Evolutionary conservation across 768 basidiomycete genomes (phyloP).

Genomic region (Lentinula raphanica): DNA sequence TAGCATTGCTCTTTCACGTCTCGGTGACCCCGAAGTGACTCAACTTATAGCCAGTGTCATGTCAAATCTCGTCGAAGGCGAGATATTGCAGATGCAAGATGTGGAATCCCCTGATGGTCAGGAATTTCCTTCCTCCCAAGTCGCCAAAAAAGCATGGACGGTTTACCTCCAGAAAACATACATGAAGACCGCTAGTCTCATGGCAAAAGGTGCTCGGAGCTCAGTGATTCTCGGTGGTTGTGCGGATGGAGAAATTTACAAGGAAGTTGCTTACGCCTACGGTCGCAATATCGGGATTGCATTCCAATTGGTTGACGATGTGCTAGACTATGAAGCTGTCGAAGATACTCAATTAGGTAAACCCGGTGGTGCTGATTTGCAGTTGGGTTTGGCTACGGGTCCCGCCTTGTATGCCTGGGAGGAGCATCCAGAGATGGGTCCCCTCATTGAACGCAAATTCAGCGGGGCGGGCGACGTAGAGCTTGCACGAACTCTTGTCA

Average conservation of each 20-base stretch:
- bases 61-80: constrained; percentile 89
- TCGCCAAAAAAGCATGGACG: constrained; percentile 52
- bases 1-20: constrained; percentile 70
- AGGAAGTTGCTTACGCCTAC: constrained; percentile 95
- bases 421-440: constrained; percentile 84
- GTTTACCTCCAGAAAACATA: constrained; percentile 92
- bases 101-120: constrained; percentile 35
- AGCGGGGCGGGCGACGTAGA: constrained; percentile 82
- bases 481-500: constrained; percentile 66
- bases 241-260: constrained; percentile 78
- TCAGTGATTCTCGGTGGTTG: constrained; percentile 87
- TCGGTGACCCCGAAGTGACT: constrained; percentile 81
- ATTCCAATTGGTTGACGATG: constrained; percentile 97
- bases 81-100: constrained; percentile 78
- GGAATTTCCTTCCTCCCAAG: constrained; percentile 9
- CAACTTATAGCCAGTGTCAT: constrained; percentile 85
- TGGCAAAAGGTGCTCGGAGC: constrained; percentile 87
- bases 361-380: constrained; percentile 82
- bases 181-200: constrained; percentile 87
- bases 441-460: constrained; percentile 81
- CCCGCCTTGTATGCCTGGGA: constrained; percentile 95
- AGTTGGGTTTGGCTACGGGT: constrained; percentile 84
- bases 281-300: constrained; percentile 92
- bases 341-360: constrained; percentile 78
- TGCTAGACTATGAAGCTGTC: constrained; percentile 86